Evolutionary conservation across 371 early-diverging fungal species (phyloP).

Genomic region (Mucor irregularis): DNA sequence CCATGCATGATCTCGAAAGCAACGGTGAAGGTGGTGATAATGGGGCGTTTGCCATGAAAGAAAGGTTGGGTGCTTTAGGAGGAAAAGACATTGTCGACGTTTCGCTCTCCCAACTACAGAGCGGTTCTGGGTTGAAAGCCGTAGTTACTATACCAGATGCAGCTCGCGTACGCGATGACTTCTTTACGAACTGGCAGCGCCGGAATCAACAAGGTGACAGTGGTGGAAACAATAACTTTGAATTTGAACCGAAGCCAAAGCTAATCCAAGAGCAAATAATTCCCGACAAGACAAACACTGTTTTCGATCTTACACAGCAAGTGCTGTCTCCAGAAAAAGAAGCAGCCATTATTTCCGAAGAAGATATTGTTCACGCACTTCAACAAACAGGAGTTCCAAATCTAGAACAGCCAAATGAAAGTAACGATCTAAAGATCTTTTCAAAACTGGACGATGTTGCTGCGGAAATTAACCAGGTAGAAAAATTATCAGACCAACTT

Average conservation of each 20-base stretch:
- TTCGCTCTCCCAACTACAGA: neutral
- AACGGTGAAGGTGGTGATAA: neutral
- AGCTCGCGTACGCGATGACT: neutral
- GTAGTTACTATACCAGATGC: neutral
- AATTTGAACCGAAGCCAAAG: neutral
- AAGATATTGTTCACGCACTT: too few species aligned
- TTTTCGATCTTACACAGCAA: neutral
- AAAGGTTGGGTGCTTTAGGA: neutral
- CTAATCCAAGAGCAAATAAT: neutral
- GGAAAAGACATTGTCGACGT: too few species aligned
- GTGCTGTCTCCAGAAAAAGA: neutral
- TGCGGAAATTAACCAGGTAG: too few species aligned
- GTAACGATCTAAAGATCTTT: too few species aligned
- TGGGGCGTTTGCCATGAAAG: neutral
- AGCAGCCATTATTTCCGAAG: neutral
- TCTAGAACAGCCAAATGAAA: too few species aligned
- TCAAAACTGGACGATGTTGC: too few species aligned
- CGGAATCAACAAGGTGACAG: neutral
- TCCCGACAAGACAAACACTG: neutral
- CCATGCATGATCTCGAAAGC: neutral
- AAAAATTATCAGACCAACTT: too few species aligned
- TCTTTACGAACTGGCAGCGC: conserved; percentile 1
- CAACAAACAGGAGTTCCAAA: too few species aligned
- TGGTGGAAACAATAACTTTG: neutral
- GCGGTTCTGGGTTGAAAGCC: neutral